Base-by-base conservation (phyloP, 345 rosid genomes). In the Eucalyptus guilfoylei region DNA sequence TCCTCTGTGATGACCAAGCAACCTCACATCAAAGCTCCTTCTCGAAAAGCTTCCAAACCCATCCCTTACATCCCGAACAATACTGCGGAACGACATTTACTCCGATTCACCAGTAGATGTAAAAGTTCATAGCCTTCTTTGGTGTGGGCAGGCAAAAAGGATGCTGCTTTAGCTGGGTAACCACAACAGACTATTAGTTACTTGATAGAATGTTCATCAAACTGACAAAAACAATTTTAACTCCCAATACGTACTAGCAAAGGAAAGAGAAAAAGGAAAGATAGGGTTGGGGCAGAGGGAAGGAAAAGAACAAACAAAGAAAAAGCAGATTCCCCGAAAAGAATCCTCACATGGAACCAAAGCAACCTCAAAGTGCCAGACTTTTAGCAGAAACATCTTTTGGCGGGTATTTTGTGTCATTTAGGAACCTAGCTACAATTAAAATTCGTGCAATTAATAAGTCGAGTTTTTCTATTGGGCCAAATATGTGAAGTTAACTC, bases 31-130 rank as follows among this genome's bases (percentile, higher is more conserved):
- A 86, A 96, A 97, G 91, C 99, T 95, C 90, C 98, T 95, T 89
- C 98, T 92, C 0, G 99, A 98, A 54, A 98, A 90, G 90, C 99
- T 98, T 92, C 99, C 99, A 88, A 98, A 93, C 55, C 98, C 96
- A 92, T 96, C 99, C 92, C 98, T 97, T 89, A 98, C 93, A 85
- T 98, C 99, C 50, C 97, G 97, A 87, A 97, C 97, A 87, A 98
- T 97, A 92, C 99, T 95, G 3, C 99, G 95, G 91, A 98, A 96
- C 4, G 99, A 98, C 99, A 98, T 97, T 90, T 92, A 45, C 87
- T 48, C 80, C 34, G 12, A 86, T 44, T 67, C 49, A 50, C 67
- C 48, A 24, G 26, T 88, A 58, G 91, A 81, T 32, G 85, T 67
- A 45, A 44, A 7, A 47, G 88, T 87, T 87, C 87, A 87, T 48